Conservation (phyloP, 2,329 filamentous ascomycete genomes). For the Penicillium expansum region DNA sequence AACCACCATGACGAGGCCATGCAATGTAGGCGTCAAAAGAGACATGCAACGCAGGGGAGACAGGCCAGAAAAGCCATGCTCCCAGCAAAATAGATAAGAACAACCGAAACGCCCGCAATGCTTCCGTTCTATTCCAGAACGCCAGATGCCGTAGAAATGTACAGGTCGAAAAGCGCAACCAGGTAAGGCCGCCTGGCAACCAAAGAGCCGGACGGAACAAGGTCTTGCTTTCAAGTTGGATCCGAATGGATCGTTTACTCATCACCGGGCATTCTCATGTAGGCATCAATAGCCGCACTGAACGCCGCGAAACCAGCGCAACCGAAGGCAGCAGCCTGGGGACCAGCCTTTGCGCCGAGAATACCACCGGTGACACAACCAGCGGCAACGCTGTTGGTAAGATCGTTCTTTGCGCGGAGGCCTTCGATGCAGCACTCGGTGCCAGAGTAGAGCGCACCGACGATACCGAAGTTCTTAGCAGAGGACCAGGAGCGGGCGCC, state of each 20-base stretch:
- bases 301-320: constrained; percentile 95
- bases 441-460: constrained; percentile 85
- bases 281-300: constrained; percentile 84
- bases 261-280: constrained; percentile 71
- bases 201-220: neutral
- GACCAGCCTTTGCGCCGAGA: constrained; percentile 80
- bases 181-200: neutral
- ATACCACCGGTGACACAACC: constrained; percentile 91
- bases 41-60: neutral
- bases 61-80: neutral
- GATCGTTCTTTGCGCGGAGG: constrained; percentile 83
- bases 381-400: constrained; percentile 80
- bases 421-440: constrained; percentile 97
- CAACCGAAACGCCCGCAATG: constrained; percentile 28
- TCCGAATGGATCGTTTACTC: constrained; percentile 10
- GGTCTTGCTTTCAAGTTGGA: neutral
- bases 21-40: neutral
- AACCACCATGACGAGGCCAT: neutral
- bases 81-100: constrained; percentile 11
- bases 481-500: constrained; percentile 75
- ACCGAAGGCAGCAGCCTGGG: constrained; percentile 81
- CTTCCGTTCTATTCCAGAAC: constrained; percentile 24
- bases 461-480: constrained; percentile 92
- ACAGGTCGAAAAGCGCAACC: constrained; percentile 14
- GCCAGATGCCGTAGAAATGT: constrained; percentile 19